Evolutionary conservation across 441 rosid genomes (phyloP).

Genomic region (Adansonia gregorii): DNA sequence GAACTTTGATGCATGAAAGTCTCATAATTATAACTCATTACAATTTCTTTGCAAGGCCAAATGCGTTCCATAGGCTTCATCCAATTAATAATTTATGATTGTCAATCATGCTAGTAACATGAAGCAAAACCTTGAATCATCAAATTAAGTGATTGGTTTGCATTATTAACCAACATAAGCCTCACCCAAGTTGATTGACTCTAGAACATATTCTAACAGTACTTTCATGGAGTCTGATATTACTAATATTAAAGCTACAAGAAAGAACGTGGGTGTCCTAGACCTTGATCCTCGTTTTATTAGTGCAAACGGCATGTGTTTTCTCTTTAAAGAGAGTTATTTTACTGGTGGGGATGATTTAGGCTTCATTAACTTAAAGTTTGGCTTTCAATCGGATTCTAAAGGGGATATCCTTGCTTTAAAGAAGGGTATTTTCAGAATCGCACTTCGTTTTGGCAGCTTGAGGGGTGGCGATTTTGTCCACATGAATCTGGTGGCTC

Average conservation of each 20-base stretch:
- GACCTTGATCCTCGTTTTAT: conserved; percentile 25
- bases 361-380: conserved; percentile 86
- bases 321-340: conserved; percentile 80
- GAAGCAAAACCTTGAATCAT: too few relatives aligned
- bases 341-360: conserved; percentile 73
- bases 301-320: conserved; percentile 50
- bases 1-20: too few relatives aligned
- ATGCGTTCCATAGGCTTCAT: too few relatives aligned
- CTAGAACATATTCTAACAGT: not conserved
- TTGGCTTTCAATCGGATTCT: conserved; percentile 60
- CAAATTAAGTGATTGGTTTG: too few relatives aligned
- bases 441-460: conserved; percentile 45
- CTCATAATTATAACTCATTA: too few relatives aligned
- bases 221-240: conserved; percentile 41
- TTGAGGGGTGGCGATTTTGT: conserved; percentile 41
- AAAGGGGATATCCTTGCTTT: conserved; percentile 26
- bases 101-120: too few relatives aligned
- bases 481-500: not conserved
- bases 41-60: too few relatives aligned
- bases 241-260: conserved; percentile 18
- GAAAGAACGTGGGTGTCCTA: not conserved
- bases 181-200: too few relatives aligned
- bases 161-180: too few relatives aligned
- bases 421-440: conserved; percentile 37
- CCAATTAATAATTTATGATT: too few relatives aligned